phyloP scores from a whole-genome alignment of 106 monocot genomes.

The Allium sativum region DNA sequence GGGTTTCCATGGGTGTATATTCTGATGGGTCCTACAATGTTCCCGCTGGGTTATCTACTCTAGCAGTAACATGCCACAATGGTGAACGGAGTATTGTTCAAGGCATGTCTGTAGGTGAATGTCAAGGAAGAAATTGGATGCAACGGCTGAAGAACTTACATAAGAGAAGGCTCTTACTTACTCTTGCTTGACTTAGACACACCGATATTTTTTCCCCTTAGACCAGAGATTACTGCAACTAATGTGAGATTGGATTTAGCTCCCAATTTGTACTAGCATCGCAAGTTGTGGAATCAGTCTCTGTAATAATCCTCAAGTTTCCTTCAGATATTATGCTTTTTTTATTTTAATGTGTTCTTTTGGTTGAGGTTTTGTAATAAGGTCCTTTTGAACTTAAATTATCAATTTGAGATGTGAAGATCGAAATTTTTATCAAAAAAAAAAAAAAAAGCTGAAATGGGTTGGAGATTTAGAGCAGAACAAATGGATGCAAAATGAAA shows the following conservation, averaged over 20 bases:
- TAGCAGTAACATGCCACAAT: slow-evolving; percentile 49
- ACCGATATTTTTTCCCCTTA: background rate
- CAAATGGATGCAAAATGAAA: too few species aligned
- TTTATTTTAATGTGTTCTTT: too few species aligned
- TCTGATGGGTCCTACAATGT: slow-evolving; percentile 60
- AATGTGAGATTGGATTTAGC: background rate
- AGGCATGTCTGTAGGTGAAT: slow-evolving; percentile 61
- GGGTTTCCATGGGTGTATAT: slow-evolving; percentile 75
- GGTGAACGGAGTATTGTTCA: slow-evolving; percentile 60
- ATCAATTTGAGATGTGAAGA: too few species aligned
- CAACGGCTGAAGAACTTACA: slow-evolving; percentile 64
- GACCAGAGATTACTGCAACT: slow-evolving; percentile 1
- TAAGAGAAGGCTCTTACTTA: slow-evolving; percentile 91
- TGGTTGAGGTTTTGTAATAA: too few species aligned
- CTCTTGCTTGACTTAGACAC: slow-evolving; percentile 63
- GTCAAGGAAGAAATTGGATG: slow-evolving; percentile 93
- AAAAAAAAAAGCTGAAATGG: too few species aligned
- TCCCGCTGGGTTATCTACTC: slow-evolving; percentile 54
- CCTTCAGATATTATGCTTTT: too few species aligned
- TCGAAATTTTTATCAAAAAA: too few species aligned
- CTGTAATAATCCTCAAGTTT: slow-evolving; percentile 8
- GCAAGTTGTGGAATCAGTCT: background rate
- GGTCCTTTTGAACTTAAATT: too few species aligned
- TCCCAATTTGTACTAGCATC: background rate
- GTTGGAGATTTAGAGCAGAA: too few species aligned